Conservation (phyloP, 345 rosid species). For the Linum trigynum region DNA sequence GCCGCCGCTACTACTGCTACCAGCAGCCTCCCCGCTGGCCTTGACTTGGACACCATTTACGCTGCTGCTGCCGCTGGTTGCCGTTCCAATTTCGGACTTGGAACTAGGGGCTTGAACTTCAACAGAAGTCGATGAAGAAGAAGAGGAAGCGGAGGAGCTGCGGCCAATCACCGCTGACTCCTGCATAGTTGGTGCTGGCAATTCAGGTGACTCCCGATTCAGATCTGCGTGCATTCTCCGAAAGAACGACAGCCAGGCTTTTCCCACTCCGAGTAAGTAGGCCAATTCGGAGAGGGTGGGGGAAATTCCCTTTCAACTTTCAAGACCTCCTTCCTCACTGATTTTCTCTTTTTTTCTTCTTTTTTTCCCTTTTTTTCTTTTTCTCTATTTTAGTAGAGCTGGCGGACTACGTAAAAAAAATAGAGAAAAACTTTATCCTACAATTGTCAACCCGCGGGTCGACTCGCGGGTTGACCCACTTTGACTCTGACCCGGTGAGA, state of each 20-base stretch:
- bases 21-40: slow-evolving; percentile 17
- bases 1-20: not conserved
- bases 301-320: not conserved
- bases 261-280: not conserved
- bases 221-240: slow-evolving; percentile 26
- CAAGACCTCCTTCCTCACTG: not conserved
- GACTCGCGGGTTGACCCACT: too few relatives aligned
- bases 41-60: slow-evolving; percentile 22
- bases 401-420: not conserved
- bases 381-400: not conserved
- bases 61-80: slow-evolving; percentile 17
- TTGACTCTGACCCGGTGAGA: too few relatives aligned
- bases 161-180: slow-evolving; percentile 35
- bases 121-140: slow-evolving; percentile 29
- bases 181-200: slow-evolving; percentile 28
- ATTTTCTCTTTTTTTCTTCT: not conserved
- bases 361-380: not conserved
- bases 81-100: slow-evolving; percentile 33
- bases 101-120: slow-evolving; percentile 25
- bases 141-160: slow-evolving; percentile 15
- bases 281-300: not conserved
- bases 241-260: not conserved
- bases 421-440: too few relatives aligned
- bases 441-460: too few relatives aligned
- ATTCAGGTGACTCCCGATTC: slow-evolving; percentile 27